A percentile compares a stretch with the other conserved stretches of the same genome.
These are phyloP conservation scores for Drechslerella dactyloides DNA, from an alignment of 2,329 filamentous ascomycete species.

Conservation along the genomic window DNA sequence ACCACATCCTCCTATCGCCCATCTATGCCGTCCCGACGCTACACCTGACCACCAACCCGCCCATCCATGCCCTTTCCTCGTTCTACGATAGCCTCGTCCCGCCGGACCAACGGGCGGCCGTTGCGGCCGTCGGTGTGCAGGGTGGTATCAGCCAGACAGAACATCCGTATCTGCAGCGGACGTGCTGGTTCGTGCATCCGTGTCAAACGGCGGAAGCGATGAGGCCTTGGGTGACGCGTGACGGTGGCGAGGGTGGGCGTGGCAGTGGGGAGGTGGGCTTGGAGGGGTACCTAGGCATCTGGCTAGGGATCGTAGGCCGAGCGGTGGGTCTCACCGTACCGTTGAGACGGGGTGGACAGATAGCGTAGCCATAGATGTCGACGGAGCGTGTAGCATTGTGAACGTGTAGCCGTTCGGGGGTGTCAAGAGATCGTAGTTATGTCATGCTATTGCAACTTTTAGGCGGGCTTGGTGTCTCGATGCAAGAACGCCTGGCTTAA, in stretches of 20 bases:
- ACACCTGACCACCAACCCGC: conserved; percentile 48
- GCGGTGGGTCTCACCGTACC: conserved; percentile 76
- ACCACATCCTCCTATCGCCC: conserved; percentile 52
- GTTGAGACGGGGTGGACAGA: conserved; percentile 4
- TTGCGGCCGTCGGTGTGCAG: conserved; percentile 19
- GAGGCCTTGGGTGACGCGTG: conserved; percentile 60
- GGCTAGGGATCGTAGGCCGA: conserved; percentile 85
- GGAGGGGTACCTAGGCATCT: conserved; percentile 79
- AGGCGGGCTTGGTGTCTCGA: no score
- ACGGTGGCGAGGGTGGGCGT: no score
- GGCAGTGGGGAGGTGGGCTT: conserved; percentile 56
- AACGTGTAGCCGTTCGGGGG: no score
- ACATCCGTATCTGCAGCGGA: conserved; percentile 79
- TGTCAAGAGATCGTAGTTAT: no score
- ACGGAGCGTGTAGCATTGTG: no score
- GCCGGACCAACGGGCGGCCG: conserved; percentile 11
- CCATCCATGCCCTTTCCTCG: conserved; percentile 17
- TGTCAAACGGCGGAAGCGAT: conserved; percentile 87
- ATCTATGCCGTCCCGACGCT: conserved; percentile 52
- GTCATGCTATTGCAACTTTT: no score
- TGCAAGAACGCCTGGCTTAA: no score
- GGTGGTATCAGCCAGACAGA: conserved; percentile 60
- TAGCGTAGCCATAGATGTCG: not conserved
- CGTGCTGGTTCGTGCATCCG: conserved; percentile 89
- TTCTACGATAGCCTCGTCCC: conserved; percentile 50